Percentiles rank a stretch among this genome's conserved stretches.
phyloP scores from a whole-genome alignment of 352 stramenopile genomes.

The Thraustochytrium sp. region DNA sequence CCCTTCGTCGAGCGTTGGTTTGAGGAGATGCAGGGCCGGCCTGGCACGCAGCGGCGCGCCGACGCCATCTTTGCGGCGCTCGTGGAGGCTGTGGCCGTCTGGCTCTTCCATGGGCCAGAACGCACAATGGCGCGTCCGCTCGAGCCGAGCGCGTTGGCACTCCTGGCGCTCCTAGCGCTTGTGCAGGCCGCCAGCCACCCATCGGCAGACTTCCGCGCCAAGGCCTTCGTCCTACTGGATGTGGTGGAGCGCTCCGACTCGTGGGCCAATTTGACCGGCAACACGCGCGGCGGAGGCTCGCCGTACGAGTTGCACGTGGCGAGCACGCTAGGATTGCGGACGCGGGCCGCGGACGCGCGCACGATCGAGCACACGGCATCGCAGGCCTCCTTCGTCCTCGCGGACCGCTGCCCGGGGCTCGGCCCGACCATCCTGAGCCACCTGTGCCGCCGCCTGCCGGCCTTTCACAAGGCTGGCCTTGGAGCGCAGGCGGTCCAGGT shows the following conservation, averaged over 20 bases:
- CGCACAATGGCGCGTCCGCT: not conserved
- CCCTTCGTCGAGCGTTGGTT: constrained; percentile 33
- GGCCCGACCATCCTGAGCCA: not conserved
- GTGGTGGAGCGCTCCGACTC: constrained; percentile 26
- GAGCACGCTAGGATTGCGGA: not conserved
- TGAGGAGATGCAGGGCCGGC: not conserved
- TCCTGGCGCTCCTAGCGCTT: not conserved
- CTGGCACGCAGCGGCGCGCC: not conserved
- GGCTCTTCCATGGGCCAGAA: constrained; percentile 8
- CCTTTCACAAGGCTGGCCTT: not conserved
- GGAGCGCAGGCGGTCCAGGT: not conserved
- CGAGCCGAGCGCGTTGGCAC: not conserved
- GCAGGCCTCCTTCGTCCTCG: not conserved
- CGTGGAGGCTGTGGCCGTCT: not conserved
- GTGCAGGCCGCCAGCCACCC: not conserved
- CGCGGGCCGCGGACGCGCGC: not conserved
- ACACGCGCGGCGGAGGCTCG: not conserved
- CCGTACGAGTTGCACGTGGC: not conserved
- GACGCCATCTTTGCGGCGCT: constrained; percentile 26
- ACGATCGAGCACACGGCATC: not conserved
- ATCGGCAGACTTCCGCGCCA: not conserved
- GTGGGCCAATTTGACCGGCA: not conserved
- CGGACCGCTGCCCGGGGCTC: not conserved
- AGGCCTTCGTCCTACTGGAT: constrained; percentile 17
- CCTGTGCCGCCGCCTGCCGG: not conserved